Evolutionary conservation across 2,329 filamentous ascomycete species (phyloP), one percentile per base, ranked within the genome.

Genomic region (Septoria petroselini): DNA sequence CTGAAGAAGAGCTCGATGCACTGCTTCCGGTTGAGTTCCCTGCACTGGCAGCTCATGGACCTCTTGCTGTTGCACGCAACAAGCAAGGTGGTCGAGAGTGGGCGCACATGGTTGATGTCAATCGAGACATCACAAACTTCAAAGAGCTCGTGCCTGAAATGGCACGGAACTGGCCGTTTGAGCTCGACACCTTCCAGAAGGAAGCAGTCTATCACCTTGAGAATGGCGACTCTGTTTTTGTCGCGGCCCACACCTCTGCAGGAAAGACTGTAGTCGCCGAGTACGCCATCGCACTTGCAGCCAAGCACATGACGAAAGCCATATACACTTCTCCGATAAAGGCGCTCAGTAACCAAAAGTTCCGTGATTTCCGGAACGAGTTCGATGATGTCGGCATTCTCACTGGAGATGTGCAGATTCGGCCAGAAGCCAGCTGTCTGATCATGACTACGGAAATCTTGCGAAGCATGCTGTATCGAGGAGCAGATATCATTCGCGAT

Each of bases 381-480:
- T 98, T 98, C 63, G 90, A 95, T 52, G 93, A 98, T 69, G 93
- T 98, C 14, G 93, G 93, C 12, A 97, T 98, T 57, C 72, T 98
- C 57, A 98, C 93, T 0, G 93, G 93, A 52, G 93, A 98, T 72
- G 93, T 98, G 4, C 93, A 98, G 69, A 98, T 98, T 63, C 90
- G 94, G 58, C 89, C 91, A 0, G 93, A 97, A 73, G 93, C 93
- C 21, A 97, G 91, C 70, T 98, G 93, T 71, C 77, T 98, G 34
- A 97, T 98, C 70, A 98, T 98, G 93, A 98, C 93, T 0, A 98
- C 93, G 0, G 93, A 98, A 67, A 98, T 98, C 72, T 72, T 98
- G 50, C 83, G 93, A 50, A 97, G 93, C 75, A 98, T 98, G 91
- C 81, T 98, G 39, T 98, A 98, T 65, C 82, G 91, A 52, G 93